Base-by-base conservation (phyloP, 2,329 filamentous ascomycete species). In the Xylariaceae sp. region DNA sequence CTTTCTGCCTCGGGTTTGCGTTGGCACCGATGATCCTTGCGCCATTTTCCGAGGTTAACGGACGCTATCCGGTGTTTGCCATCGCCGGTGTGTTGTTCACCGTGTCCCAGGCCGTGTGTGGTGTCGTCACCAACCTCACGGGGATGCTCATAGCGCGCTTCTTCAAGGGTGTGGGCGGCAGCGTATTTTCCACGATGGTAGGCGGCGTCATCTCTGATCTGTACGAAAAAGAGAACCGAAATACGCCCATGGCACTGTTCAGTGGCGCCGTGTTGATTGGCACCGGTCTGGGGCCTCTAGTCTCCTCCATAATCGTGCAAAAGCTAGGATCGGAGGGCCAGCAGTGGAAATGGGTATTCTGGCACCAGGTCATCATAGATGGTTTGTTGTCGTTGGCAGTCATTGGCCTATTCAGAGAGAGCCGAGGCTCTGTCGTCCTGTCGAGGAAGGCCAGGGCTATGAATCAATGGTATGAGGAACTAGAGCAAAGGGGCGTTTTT, bases 191-290 rank as follows among this genome's bases (percentile, higher is more conserved):
- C 42, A 94, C 90, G 18, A 92, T 96, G 79, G 87, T 96, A 0
- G 92, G 92, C n/a, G 92, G 92, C 3, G 88, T 97, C 4, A 87
- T 97, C 39, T 87, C 88, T 46, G 92, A 97, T 64, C 81, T 96
- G 53, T 96, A 91, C 73, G 82, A 86, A 44, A 83, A 89, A 10
- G 74, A 88, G 53, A 85, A 89, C 42, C 79, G 93, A 33, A 96
- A 97, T 62, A 90, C 87, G 0, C 89, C 92, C 0, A 96, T 97
- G 93, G 87, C 90, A 0, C 67, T 96, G 0, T 97, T 96, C 68
- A 88, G 87, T n/a, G 89, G 87, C 1, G 76, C 78, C 3, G 91
- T 90, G 0, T 73, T 97, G 0, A 78, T 87, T 10, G 93, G 90
- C 0, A 95, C 90, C 0, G 90, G 90, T 0, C 72, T 87, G 1